These are phyloP conservation scores for Davidsoniella australis DNA, from an alignment of 2,329 filamentous ascomycete species.

Conservation along the genomic window DNA sequence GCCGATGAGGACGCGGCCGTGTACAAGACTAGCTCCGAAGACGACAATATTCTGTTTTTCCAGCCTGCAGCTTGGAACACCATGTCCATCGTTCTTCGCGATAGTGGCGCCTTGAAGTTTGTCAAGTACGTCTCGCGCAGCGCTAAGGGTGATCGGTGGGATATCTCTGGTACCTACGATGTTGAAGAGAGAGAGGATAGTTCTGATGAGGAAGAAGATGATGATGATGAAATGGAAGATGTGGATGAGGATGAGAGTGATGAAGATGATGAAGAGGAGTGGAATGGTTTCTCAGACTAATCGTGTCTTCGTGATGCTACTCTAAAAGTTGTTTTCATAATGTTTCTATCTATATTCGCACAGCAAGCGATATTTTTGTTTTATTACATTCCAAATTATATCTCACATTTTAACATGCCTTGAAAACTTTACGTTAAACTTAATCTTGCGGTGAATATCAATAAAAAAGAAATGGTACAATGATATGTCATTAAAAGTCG, in stretches of 20 bases:
- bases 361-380: constrained; percentile 1
- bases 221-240: constrained; percentile 20
- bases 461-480: background rate
- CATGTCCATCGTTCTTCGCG: constrained; percentile 74
- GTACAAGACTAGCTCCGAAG: constrained; percentile 65
- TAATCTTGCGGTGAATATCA: background rate
- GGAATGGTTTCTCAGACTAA: constrained; percentile 12
- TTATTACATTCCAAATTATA: background rate
- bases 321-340: background rate
- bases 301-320: background rate
- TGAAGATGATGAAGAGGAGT: constrained; percentile 7
- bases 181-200: constrained; percentile 41
- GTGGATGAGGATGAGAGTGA: constrained; percentile 16
- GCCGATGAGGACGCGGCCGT: constrained; percentile 63
- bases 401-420: background rate
- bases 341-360: background rate
- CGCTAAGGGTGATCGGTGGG: constrained; percentile 83
- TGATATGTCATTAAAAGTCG: background rate
- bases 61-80: constrained; percentile 66
- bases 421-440: background rate
- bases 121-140: constrained; percentile 84
- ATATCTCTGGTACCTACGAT: constrained; percentile 64
- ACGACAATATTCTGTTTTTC: constrained; percentile 51
- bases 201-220: constrained; percentile 22
- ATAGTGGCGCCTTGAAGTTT: constrained; percentile 74